Conservation (phyloP, 2,329 filamentous ascomycete genomes). For the Exophiala sideris region DNA sequence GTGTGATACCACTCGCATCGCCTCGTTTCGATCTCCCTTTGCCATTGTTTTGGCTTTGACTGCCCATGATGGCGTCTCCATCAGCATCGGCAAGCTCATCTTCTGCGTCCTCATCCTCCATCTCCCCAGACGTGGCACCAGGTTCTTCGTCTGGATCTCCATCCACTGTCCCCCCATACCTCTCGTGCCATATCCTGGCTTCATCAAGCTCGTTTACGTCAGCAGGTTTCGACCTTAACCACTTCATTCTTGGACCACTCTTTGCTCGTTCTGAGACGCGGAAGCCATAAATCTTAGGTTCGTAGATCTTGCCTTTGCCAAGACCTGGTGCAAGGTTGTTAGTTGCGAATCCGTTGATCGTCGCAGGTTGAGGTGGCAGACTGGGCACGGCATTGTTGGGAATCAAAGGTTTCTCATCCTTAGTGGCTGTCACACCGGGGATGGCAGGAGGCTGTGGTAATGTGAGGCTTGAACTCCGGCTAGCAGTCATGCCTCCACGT, state of each 20-base stretch:
- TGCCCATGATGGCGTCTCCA: conserved; percentile 27
- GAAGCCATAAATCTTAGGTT: conserved; percentile 95
- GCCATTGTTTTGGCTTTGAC: conserved; percentile 2
- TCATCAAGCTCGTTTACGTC: conserved; percentile 85
- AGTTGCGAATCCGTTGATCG: conserved; percentile 81
- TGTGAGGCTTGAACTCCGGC: conserved; percentile 27
- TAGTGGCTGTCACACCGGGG: conserved; percentile 30
- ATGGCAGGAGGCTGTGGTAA: conserved; percentile 31
- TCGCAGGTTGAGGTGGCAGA: conserved; percentile 47
- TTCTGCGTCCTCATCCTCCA: conserved; percentile 40
- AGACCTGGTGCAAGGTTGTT: conserved; percentile 86
- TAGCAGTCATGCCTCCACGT: conserved; percentile 23
- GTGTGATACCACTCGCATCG: background rate
- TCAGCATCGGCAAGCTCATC: conserved; percentile 33
- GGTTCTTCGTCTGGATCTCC: conserved; percentile 33
- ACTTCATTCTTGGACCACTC: conserved; percentile 93
- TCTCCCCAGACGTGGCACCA: conserved; percentile 41
- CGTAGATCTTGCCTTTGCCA: conserved; percentile 79
- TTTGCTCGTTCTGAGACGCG: conserved; percentile 85
- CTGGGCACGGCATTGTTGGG: conserved; percentile 30
- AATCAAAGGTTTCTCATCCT: conserved; percentile 31
- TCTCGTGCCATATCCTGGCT: conserved; percentile 38
- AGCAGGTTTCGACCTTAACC: conserved; percentile 79
- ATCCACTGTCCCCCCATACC: conserved; percentile 31
- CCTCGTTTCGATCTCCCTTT: conserved; percentile 1